Base-by-base conservation (phyloP, 176 grass and related monocot genomes). In the Cocos nucifera region DNA sequence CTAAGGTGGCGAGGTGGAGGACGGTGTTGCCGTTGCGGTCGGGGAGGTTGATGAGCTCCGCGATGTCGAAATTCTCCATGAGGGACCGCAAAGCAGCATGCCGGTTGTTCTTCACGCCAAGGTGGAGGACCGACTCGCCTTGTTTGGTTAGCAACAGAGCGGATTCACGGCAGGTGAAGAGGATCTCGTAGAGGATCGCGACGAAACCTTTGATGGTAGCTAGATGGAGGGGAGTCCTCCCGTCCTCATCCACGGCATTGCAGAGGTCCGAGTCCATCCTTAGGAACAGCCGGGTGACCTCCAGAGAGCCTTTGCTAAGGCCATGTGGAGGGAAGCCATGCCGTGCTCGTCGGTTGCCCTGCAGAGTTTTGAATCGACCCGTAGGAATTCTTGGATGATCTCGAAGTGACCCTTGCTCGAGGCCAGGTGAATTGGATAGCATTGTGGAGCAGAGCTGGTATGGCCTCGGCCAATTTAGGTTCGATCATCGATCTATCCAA, bases 41-140 rank as follows among this genome's bases (percentile, higher is more conserved):
- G n/a, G n/a, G 54, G 54, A 56, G 54, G 17, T 56, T 56, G 54
- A 56, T 19, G 54, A 56, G 54, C n/a, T 56, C 54, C 4, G 21
- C 54, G 17, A 56, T 21, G 54, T 56, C n/a, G 54, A 19, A 56
- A 19, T 56, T 22, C n/a, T 56, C 54, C 54, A 56, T 10, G 6
- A 56, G 17, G 54, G 3, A 56, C 17, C 54, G 54, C 54, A 56
- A 19, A 18, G 54, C 54, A 3, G 22, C 54, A 21, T 22, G 22
- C 54, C 54, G 19, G 4, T 56, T 56, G 54, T 56, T 22, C 21
- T 56, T 56, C 5, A 21, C 54, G 6, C 4, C 54, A 21, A 56
- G 54, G 21, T 56, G 54, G 54, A 56, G 16, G 7, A 56, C 54
- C 2, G 54, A 56, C 19, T 56, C 54, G 16, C 19, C 54, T 18